phyloP scores from a whole-genome alignment of 2,329 filamentous ascomycete species.

The Pezizomycotina sp. region DNA sequence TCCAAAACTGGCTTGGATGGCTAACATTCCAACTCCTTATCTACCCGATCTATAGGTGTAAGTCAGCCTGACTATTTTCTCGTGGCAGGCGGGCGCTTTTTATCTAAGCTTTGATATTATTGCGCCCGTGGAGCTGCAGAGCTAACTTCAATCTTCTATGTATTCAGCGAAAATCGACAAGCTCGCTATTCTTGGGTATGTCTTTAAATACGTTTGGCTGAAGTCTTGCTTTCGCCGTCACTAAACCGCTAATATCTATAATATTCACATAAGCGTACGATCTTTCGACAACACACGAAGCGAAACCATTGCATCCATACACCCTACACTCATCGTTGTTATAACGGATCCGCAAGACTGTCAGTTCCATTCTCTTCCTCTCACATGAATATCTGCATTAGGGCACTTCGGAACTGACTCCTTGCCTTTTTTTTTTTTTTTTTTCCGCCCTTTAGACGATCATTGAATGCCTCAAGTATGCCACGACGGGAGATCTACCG shows the following conservation, averaged over 20 bases:
- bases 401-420: background rate
- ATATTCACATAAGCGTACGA: conserved; percentile 41
- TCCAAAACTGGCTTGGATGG: too few relatives aligned
- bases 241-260: conserved; percentile 4
- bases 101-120: too few relatives aligned
- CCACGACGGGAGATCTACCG: conserved; percentile 81
- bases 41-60: too few relatives aligned
- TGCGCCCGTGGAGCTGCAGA: too few relatives aligned
- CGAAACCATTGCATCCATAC: conserved; percentile 71
- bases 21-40: too few relatives aligned
- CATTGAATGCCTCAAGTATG: conserved; percentile 97
- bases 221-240: conserved; percentile 1
- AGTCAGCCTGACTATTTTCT: too few relatives aligned
- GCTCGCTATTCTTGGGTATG: conserved; percentile 61
- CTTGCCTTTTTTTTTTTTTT: background rate
- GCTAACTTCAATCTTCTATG: conserved; percentile 1
- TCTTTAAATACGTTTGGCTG: background rate
- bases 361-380: conserved; percentile 26
- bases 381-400: background rate
- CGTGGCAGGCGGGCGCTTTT: too few relatives aligned
- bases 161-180: conserved; percentile 65
- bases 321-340: conserved; percentile 83
- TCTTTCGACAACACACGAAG: conserved; percentile 64
- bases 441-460: conserved; percentile 52
- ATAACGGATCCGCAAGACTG: conserved; percentile 96